Percentiles rank a stretch among this genome's conserved stretches.
Conservation (phyloP, 805 yeast species). For the Phaffomyces thermotolerans region DNA sequence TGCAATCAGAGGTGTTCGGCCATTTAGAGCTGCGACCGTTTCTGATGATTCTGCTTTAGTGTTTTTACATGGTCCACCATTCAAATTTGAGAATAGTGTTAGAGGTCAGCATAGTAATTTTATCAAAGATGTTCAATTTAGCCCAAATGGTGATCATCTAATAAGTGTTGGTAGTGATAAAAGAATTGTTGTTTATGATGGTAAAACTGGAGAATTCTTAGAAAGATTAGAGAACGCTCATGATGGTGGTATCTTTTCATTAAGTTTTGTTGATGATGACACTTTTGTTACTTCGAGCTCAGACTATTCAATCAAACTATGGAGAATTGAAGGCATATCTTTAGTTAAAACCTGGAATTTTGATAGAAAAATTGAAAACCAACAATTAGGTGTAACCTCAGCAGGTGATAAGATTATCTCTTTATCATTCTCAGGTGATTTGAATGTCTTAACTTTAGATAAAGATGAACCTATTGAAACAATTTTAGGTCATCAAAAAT, state of each 20-base stretch:
- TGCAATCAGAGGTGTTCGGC: conserved; percentile 72
- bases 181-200: conserved; percentile 70
- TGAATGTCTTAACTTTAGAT: conserved; percentile 49
- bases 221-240: conserved; percentile 43
- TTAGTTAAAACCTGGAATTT: conserved; percentile 44
- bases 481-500: conserved; percentile 74
- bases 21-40: conserved; percentile 89
- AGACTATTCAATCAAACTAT: conserved; percentile 64
- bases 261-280: conserved; percentile 59
- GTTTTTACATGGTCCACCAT: conserved; percentile 89
- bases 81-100: conserved; percentile 69
- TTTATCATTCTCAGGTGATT: conserved; percentile 62
- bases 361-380: conserved; percentile 45
- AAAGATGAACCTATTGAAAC: conserved; percentile 26
- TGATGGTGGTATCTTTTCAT: conserved; percentile 73
- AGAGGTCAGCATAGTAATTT: conserved; percentile 73
- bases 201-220: conserved; percentile 72
- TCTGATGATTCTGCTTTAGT: conserved; percentile 84
- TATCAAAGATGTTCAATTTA: conserved; percentile 71
- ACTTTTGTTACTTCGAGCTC: conserved; percentile 77
- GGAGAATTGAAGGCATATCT: conserved; percentile 44
- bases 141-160: conserved; percentile 70
- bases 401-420: conserved; percentile 57
- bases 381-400: conserved; percentile 73
- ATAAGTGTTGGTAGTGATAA: conserved; percentile 86